Base-by-base conservation (phyloP, 2,329 filamentous ascomycete species). In the Fonsecaea erecta region DNA sequence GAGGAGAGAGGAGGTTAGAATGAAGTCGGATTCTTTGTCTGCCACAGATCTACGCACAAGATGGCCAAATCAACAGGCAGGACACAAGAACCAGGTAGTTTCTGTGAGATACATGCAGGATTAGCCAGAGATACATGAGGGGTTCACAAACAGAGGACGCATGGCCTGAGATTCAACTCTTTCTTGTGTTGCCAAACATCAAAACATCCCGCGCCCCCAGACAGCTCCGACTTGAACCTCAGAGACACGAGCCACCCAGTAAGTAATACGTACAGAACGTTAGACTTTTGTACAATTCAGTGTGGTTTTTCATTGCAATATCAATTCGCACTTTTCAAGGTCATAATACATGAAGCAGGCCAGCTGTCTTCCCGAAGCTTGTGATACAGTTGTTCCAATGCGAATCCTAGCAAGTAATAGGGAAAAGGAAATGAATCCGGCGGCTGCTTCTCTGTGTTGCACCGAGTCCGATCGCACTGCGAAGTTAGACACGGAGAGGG, bases 281-380 rank as follows among this genome's bases (percentile, higher is more conserved):
- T 54, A 48, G 30, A 62, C 28, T 21, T 21, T 63, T 32, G 28
- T 35, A 52, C 57, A 53, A n/a, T 48, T 24, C 43, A 32, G 40
- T 18, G 30, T 48, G 46, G 21, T 56, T 55, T 18, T 51, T 51
- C 51, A 57, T 61, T 18, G 37, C 28, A 32, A 57, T 32, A 53
- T 52, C 30, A 55, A 59, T 32, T 30, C 24, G 48, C 26, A 30
- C 35, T 60, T 51, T n/a, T 51, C 21, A 51, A 18, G 34, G 53
- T 59, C 56, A 63, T 64, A 66, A 60, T 64, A 65, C 63, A 66
- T 55, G 66, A 66, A 69, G 64, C 67, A 69, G 67, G 52, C 67
- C 67, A 67, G 67, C 67, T 69, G 67, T 56, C 63, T 66, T 59
- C 61, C 26, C n/a, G 60, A 60, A 46, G 37, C 56, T 56, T 52